These are phyloP conservation scores for Daldinia concentrica DNA, from an alignment of 495 filamentous ascomycete species.

Conservation along the genomic window DNA sequence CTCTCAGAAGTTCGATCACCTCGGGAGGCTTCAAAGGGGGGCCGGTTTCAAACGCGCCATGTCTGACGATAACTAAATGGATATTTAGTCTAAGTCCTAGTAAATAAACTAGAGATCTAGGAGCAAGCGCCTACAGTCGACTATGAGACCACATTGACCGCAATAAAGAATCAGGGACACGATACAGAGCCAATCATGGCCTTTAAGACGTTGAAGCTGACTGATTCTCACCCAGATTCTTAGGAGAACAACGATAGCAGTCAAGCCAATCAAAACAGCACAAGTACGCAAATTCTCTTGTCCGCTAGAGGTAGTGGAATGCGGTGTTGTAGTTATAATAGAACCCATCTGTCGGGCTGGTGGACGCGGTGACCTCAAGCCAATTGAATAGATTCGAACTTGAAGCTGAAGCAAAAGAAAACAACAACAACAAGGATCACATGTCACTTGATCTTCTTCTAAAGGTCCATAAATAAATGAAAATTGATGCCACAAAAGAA, in stretches of 20 bases:
- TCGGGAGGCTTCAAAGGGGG: not conserved
- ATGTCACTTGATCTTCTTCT: not conserved
- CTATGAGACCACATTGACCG: not conserved
- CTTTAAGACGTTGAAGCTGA: not conserved
- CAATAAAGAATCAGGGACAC: not conserved
- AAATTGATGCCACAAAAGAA: not conserved
- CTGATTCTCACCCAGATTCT: not conserved
- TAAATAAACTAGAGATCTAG: not conserved
- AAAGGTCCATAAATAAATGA: not conserved
- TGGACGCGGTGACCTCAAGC: not conserved
- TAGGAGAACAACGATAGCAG: not conserved
- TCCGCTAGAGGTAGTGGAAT: not conserved
- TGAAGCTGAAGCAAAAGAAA: not conserved
- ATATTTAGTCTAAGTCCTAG: not conserved
- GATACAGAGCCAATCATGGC: not conserved
- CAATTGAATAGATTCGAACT: not conserved
- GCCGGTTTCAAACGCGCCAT: not conserved
- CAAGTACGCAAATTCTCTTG: not conserved
- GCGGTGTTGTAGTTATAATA: not conserved
- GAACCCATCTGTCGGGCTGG: not conserved
- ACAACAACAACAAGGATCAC: not conserved
- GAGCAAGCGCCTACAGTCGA: not conserved
- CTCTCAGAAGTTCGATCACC: not conserved
- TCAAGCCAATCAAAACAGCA: not conserved
- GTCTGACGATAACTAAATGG: not conserved